Conservation (phyloP, 345 rosid genomes). For the Firmiana major region DNA sequence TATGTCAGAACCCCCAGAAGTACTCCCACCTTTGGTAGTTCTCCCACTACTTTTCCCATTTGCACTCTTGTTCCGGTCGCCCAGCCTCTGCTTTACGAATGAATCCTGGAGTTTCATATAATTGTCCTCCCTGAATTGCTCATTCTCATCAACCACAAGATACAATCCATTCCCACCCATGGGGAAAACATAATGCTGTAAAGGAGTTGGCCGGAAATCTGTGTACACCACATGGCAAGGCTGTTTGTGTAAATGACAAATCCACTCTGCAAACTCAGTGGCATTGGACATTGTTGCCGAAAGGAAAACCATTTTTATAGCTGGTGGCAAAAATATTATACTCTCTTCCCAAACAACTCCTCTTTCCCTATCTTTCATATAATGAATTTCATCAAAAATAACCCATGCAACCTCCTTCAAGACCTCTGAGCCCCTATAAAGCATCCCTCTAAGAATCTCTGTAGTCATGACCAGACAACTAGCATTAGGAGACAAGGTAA, state of each 20-base stretch:
- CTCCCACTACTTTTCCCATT: constrained; percentile 82
- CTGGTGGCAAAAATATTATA: constrained; percentile 90
- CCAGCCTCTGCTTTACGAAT: constrained; percentile 62
- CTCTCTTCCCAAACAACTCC: constrained; percentile 99
- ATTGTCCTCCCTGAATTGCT: constrained; percentile 90
- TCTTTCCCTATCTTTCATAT: constrained; percentile 95
- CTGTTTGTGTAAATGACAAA: constrained; percentile 88
- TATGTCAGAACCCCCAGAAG: constrained; percentile 80
- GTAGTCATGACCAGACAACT: constrained; percentile 98
- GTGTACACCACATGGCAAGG: constrained; percentile 98
- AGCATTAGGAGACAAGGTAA: constrained; percentile 90
- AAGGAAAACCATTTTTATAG: constrained; percentile 96
- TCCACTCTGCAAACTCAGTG: constrained; percentile 97
- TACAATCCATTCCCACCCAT: constrained; percentile 86
- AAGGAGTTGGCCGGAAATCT: constrained; percentile 94
- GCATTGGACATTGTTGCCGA: constrained; percentile 99
- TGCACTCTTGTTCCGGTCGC: constrained; percentile 48
- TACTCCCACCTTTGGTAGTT: constrained; percentile 67
- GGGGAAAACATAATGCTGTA: constrained; percentile 98
- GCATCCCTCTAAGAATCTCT: constrained; percentile 96
- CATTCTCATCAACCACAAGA: constrained; percentile 95
- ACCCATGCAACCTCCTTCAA: constrained; percentile 99
- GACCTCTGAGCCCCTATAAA: constrained; percentile 88
- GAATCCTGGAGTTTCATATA: constrained; percentile 84
- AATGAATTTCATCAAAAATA: constrained; percentile 95